Percentiles rank a stretch among this genome's conserved stretches.
phyloP scores from a whole-genome alignment of 148 eudicot genomes.

The Chenopodium quinoa region DNA sequence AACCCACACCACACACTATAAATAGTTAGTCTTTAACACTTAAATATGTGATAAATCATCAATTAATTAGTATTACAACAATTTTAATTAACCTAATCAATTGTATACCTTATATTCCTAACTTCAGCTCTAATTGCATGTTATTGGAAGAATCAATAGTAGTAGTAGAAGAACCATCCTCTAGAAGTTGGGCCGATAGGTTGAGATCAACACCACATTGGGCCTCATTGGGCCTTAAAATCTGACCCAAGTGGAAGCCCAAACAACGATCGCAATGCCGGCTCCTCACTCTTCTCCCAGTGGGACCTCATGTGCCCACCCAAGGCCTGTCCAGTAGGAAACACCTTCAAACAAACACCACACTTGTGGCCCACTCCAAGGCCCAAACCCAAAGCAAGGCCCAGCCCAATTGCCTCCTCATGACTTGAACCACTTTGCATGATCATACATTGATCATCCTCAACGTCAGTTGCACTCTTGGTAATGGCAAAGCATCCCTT shows the following conservation, averaged over 20 bases:
- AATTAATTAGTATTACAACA: constrained; percentile 3
- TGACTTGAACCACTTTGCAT: not conserved
- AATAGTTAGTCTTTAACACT: not conserved
- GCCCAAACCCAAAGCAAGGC: constrained; percentile 14
- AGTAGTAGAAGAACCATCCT: constrained; percentile 21
- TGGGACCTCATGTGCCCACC: constrained; percentile 86
- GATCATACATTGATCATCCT: not conserved
- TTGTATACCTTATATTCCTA: constrained; percentile 37
- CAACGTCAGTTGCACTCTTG: not conserved
- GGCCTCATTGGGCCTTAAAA: not conserved
- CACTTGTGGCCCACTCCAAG: constrained; percentile 46
- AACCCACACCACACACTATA: not conserved
- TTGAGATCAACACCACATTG: constrained; percentile 46
- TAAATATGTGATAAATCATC: not conserved
- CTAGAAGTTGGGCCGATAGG: constrained; percentile 30
- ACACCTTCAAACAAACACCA: constrained; percentile 56
- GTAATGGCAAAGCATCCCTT: constrained; percentile 74
- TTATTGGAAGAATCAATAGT: constrained; percentile 14
- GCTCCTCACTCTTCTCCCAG: constrained; percentile 52
- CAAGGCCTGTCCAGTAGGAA: constrained; percentile 76
- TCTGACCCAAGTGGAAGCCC: constrained; percentile 6
- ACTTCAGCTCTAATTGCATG: constrained; percentile 57
- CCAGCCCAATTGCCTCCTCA: constrained; percentile 1
- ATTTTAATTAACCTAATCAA: not conserved
- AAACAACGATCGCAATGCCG: not conserved